Evolutionary conservation across 441 rosid species (phyloP).

Genomic region (Adansonia gregorii): DNA sequence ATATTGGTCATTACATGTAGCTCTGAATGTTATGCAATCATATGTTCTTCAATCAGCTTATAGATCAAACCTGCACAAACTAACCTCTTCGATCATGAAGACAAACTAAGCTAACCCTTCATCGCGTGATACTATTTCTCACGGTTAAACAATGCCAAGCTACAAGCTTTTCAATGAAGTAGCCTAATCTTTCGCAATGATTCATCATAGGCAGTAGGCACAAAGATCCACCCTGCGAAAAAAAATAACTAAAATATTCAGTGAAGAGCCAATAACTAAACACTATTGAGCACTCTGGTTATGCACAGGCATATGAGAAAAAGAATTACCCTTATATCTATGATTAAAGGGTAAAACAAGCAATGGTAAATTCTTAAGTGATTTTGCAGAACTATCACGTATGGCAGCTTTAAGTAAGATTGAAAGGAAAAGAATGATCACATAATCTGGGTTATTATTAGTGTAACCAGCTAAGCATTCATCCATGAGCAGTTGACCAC

Average conservation of each 20-base stretch:
- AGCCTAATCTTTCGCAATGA: neutral
- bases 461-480: constrained; percentile 5
- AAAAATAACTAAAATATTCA: neutral
- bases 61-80: neutral
- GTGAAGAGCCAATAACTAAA: neutral
- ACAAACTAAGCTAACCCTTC: neutral
- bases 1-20: neutral
- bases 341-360: neutral
- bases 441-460: neutral
- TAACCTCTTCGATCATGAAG: neutral
- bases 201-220: neutral
- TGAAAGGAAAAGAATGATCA: neutral
- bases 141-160: neutral
- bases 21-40: neutral
- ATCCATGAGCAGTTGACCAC: constrained; percentile 4
- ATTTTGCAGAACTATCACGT: neutral
- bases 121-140: neutral
- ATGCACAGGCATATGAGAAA: neutral
- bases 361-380: neutral
- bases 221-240: constrained; percentile 8
- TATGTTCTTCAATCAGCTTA: neutral
- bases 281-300: neutral
- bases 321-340: neutral
- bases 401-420: neutral
- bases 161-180: neutral